Evolutionary conservation across 345 rosid genomes (phyloP).

Genomic region (Eutrema japonicum): DNA sequence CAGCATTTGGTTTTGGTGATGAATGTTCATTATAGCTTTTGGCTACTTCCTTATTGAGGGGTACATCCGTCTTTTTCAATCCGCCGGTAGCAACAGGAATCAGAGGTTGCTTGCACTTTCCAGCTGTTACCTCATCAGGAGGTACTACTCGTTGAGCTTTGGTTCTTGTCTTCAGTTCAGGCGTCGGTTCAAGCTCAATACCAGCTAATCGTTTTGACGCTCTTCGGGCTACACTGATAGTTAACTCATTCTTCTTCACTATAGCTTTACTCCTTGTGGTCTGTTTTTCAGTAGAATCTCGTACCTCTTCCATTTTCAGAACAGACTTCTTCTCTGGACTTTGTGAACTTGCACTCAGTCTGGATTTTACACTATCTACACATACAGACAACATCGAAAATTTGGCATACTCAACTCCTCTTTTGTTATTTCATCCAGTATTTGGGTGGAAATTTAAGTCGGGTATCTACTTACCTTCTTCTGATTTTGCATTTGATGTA

Average conservation of each 20-base stretch:
- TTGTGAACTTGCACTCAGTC: slow-evolving; percentile 42
- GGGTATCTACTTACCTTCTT: slow-evolving; percentile 14
- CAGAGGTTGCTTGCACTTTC: slow-evolving; percentile 39
- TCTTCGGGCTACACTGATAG: slow-evolving; percentile 55
- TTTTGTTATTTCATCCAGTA: not conserved
- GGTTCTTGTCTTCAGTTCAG: slow-evolving; percentile 56
- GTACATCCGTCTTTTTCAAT: slow-evolving; percentile 30
- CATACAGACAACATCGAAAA: not conserved
- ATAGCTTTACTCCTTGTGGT: slow-evolving; percentile 39
- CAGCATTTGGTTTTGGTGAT: slow-evolving; percentile 29
- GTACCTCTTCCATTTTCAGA: slow-evolving; percentile 41
- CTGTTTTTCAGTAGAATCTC: slow-evolving; percentile 45
- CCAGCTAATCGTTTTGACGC: slow-evolving; percentile 94
- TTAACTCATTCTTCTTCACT: slow-evolving; percentile 35
- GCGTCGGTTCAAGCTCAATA: slow-evolving; percentile 64
- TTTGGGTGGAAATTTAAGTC: not conserved
- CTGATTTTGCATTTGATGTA: slow-evolving; percentile 21
- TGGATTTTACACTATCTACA: slow-evolving; percentile 45
- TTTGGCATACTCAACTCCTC: not conserved
- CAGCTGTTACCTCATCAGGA: slow-evolving; percentile 29
- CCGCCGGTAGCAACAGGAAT: slow-evolving; percentile 27
- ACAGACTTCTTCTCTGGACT: slow-evolving; percentile 38
- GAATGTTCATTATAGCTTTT: slow-evolving; percentile 14
- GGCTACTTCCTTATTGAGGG: slow-evolving; percentile 18
- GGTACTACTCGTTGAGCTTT: slow-evolving; percentile 49